phyloP scores from a whole-genome alignment of 2,329 filamentous ascomycete genomes.

The Orbilia javanica region DNA sequence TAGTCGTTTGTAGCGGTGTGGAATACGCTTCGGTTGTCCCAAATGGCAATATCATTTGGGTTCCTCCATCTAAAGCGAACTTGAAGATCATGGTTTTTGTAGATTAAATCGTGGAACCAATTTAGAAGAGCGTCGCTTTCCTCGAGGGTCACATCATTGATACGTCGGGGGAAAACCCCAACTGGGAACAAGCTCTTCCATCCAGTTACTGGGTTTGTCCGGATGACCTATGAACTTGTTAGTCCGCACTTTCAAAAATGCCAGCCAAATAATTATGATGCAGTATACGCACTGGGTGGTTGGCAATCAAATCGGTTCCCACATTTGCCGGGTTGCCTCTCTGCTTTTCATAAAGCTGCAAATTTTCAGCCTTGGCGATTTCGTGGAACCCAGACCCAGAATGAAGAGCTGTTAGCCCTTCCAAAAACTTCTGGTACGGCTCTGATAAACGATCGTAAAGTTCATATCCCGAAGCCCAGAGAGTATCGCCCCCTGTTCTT shows the following conservation, averaged over 20 bases:
- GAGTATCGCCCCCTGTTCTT: constrained; percentile 72
- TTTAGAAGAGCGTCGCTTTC: constrained; percentile 70
- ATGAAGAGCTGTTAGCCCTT: constrained; percentile 71
- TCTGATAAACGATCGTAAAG: constrained; percentile 74
- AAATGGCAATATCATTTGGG: constrained; percentile 70
- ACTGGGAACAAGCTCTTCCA: constrained; percentile 71
- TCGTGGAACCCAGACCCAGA: constrained; percentile 69
- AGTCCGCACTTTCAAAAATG: too few relatives aligned
- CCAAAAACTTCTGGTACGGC: constrained; percentile 72
- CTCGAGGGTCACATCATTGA: constrained; percentile 71
- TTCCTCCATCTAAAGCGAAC: constrained; percentile 66
- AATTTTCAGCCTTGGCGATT: constrained; percentile 68
- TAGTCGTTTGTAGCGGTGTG: constrained; percentile 76
- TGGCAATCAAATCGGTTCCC: constrained; percentile 68
- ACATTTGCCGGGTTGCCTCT: constrained; percentile 70
- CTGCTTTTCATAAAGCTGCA: constrained; percentile 63
- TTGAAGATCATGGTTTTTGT: constrained; percentile 72
- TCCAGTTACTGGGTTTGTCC: constrained; percentile 72
- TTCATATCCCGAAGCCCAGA: constrained; percentile 77
- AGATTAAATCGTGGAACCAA: constrained; percentile 69
- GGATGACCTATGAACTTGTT: constrained; percentile 63
- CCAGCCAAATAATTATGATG: too few relatives aligned
- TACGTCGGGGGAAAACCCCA: constrained; percentile 70
- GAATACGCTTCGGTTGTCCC: constrained; percentile 75
- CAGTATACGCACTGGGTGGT: constrained; percentile 68